Base-by-base conservation (phyloP, 495 filamentous ascomycete genomes). In the Lichina pygmaea region DNA sequence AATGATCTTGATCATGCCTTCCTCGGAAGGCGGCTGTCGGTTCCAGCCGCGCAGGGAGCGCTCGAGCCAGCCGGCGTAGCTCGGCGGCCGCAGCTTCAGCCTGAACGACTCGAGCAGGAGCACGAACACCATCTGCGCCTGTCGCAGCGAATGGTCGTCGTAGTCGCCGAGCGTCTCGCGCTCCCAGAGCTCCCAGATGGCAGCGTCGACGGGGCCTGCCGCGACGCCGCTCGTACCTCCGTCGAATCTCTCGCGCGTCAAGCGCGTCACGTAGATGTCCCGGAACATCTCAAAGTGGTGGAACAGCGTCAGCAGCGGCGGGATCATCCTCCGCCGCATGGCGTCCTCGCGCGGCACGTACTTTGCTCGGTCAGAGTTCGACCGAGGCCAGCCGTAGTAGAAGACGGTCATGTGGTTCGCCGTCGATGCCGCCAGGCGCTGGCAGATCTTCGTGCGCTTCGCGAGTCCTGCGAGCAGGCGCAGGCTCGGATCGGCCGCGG, bases 221-320 rank as follows among this genome's bases (percentile, higher is more conserved):
- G 4, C 24, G 24, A 4, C 24, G 4, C 4, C 24, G 24, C 24
- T 24, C 24, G 4, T 24, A 24, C 24, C 24, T 24, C 1, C 2
- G 1, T 24, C 24, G 24, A 2, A 24, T 15, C 36, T 39, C 2
- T 11, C 11, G 11, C 5, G 2, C 36, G 36, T 39, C 36, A 39
- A 15, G 10, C 36, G 36, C 10, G 2, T 15, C 11, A 39, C 13
- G 13, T 6, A 39, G 11, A 39, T 2, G 30, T 44, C 7, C 7
- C 43, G 46, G 11, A 46, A 44, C 13, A 12, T 44, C 33, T 48
- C 46, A n/a, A 48, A 44, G 36, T 43, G 43, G 42, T 48, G 46
- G 16, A 34, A 44, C 8, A 48, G 24, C 13, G 41, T 43, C 12
- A 44, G 13, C 33, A 48, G 40, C 13, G 31, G 30, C 16, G 46